Base-by-base conservation (phyloP, 768 basidiomycete species). In the Rhizopogon salebrosus region DNA sequence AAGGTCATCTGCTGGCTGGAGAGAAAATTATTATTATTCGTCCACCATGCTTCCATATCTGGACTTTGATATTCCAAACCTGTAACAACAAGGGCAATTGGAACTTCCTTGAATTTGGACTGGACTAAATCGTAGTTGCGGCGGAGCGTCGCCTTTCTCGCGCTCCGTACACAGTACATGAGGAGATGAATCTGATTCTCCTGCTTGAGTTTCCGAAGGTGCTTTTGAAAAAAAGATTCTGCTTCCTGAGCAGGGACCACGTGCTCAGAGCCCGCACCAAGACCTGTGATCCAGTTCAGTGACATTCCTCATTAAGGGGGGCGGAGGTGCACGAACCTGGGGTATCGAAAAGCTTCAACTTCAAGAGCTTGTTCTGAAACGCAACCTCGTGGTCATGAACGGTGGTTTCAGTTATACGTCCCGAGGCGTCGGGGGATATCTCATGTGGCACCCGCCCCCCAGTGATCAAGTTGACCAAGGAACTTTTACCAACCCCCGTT, bases 401-500 rank as follows among this genome's bases (percentile, higher is more conserved):
- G 9, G 8, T 46, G 14, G 20, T 46, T 46, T 34, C 14, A 11
- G 14, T 18, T 14, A 64, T 66, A 48, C 62, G 60, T 20, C 57
- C 50, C 3, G 24, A 6, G n/a, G 64, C 41, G 39, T 64, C 62
- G 37, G 54, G 56, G 27, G 62, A 64, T 13, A 60, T 57, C 3
- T 4, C 31, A 10, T 48, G 65, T 51, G 66, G 68, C 45, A 65
- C 64, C 57, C 68, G 68, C 42, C 58, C 64, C 18, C 68, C 63
- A 45, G 64, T 53, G 54, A 67, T 70, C 27, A 67, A 37, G 35
- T 67, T 67, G 14, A 67, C 66, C 50, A 67, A 59, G 11, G 66
- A 67, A 37, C 66, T 67, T 51, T 68, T 55, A 0, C 66, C 66
- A 57, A 67, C 63, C 16, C 68, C 68, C 2, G 68, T 68, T 11